phyloP scores from a whole-genome alignment of 306 rosid species.

The Styphnolobium japonicum region DNA sequence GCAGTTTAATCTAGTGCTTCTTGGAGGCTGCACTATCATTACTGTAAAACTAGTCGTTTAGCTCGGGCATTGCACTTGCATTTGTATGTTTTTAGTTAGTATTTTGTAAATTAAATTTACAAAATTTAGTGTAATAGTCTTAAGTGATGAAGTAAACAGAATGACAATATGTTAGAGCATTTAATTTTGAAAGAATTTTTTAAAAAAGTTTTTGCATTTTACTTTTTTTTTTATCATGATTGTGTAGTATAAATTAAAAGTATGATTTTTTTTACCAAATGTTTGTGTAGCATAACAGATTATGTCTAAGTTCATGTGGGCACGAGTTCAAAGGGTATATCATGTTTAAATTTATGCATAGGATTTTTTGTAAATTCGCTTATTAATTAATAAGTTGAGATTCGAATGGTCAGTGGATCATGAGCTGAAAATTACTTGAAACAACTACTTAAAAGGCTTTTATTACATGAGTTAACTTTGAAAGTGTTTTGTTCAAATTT shows the following conservation, averaged over 20 bases:
- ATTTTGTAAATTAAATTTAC: conserved; percentile 9
- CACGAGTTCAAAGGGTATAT: too few species aligned
- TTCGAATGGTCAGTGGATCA: too few species aligned
- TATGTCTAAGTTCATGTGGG: too few species aligned
- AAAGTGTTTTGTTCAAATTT: too few species aligned
- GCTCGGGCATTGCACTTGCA: background rate
- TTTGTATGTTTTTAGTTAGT: background rate
- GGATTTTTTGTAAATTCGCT: too few species aligned
- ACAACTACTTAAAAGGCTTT: too few species aligned
- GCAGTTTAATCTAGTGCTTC: conserved; percentile 24
- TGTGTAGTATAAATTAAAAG: background rate
- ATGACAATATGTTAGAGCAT: background rate
- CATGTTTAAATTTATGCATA: too few species aligned
- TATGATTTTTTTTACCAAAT: background rate
- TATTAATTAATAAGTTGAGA: too few species aligned
- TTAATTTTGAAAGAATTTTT: background rate
- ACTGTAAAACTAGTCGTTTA: conserved; percentile 24
- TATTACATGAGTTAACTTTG: too few species aligned
- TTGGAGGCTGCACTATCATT: conserved; percentile 33
- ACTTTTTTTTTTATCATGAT: background rate
- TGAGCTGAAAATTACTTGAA: too few species aligned
- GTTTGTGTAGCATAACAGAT: background rate
- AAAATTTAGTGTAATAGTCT: background rate
- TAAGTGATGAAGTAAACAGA: background rate
- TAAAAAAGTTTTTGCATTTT: background rate